Percentiles rank a stretch among this genome's conserved stretches.
These are phyloP conservation scores for Apiotrichum veenhuisii DNA, from an alignment of 1,284 basidiomycete genomes.

Conservation along the genomic window DNA sequence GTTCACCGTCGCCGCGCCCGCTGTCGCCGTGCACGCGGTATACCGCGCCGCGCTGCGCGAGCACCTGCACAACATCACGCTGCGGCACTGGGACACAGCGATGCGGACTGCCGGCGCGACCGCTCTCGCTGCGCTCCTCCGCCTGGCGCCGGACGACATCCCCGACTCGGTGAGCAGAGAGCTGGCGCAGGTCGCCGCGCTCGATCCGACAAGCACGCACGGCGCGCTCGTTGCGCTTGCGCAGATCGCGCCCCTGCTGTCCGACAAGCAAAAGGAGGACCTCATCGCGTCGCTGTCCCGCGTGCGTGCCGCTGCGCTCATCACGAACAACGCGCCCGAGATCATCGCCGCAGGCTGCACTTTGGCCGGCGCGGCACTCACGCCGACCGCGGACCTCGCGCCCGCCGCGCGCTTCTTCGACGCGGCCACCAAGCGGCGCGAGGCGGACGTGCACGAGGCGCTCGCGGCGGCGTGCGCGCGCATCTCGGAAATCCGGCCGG, in stretches of 20 bases:
- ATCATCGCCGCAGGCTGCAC: constrained; percentile 70
- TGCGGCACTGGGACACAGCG: constrained; percentile 83
- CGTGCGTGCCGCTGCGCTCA: constrained; percentile 58
- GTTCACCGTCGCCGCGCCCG: constrained; percentile 75
- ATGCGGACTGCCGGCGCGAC: constrained; percentile 79
- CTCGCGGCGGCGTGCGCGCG: constrained; percentile 61
- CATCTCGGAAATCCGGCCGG: constrained; percentile 57
- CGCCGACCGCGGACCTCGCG: constrained; percentile 36
- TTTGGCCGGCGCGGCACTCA: constrained; percentile 65
- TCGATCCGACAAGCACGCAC: constrained; percentile 71
- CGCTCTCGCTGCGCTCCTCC: constrained; percentile 66
- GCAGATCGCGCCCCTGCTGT: constrained; percentile 59
- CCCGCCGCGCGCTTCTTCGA: constrained; percentile 53
- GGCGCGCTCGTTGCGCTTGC: constrained; percentile 72
- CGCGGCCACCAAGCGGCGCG: constrained; percentile 66
- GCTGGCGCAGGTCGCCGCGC: constrained; percentile 56
- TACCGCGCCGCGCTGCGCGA: constrained; percentile 70
- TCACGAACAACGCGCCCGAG: constrained; percentile 67
- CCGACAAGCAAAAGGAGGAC: constrained; percentile 29
- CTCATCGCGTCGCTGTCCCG: constrained; percentile 45
- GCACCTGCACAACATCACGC: constrained; percentile 68
- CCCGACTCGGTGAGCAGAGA: constrained; percentile 35
- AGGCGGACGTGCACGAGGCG: constrained; percentile 67
- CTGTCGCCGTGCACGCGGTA: constrained; percentile 68
- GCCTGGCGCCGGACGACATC: constrained; percentile 47